Base-by-base conservation (phyloP, 495 filamentous ascomycete species). In the Annulohypoxylon bovei region DNA sequence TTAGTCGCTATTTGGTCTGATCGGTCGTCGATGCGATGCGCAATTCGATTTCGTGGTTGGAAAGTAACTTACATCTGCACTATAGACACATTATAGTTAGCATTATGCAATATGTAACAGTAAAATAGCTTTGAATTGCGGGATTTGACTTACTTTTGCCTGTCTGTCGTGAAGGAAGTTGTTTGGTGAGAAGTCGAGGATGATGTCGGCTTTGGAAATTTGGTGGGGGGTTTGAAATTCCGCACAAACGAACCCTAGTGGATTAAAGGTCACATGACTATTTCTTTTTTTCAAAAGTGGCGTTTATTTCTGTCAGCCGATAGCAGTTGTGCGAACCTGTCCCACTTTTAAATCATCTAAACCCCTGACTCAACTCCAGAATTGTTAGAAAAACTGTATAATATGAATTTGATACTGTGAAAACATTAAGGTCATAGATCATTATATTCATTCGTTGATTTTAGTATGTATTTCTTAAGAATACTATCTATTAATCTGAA, bases 11-110 rank as follows among this genome's bases (percentile, higher is more conserved):
- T 52, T 50, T 7, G 58, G 14, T 57, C 59, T 42, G 53, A 3
- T 67, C 63, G 70, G 54, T 27, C 39, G 25, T 39, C 16, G 30
- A 49, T 25, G 37, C 12, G 30, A 8, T 32, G 59, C 65, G 70
- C 47, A 49, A 44, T 60, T 53, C 28, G 57, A 56, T 57, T 37
- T 33, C 56, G 47, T 25, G 27, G 14, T 49, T 9, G 7, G 37
- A 9, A n/a, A 25, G 23, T 47, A 68, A 60, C 79, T 79, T 74
- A 81, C 79, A 81, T 81, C 74, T 81, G 79, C 79, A 81, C 79
- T 81, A 32, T 33, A 75, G 25, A 68, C 22, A 62, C 47, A 70
- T 56, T 62, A 46, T 52, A 39, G 32, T 64, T 61, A 67, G 56
- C 11, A 64, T 54, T 9, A 25, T n/a, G 1, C 0, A 54, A 22